A percentile compares a stretch with the other conserved stretches of the same genome.
phyloP scores from a whole-genome alignment of 176 grass and related monocot genomes.

The Eragrostis curvula region DNA sequence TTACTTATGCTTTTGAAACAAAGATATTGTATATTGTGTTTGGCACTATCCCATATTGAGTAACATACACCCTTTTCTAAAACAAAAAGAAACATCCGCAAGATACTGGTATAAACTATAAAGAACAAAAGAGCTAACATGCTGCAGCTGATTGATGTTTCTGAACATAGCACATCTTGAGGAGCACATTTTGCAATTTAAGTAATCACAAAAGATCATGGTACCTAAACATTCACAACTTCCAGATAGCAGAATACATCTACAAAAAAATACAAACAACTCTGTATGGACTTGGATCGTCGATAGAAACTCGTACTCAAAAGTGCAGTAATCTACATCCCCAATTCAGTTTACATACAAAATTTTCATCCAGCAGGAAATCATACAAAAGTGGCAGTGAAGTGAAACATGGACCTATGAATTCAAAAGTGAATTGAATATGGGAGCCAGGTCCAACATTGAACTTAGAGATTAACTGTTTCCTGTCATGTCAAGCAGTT shows the following conservation, averaged over 20 bases:
- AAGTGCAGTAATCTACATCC: background rate
- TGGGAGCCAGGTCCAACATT: background rate
- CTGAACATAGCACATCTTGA: background rate
- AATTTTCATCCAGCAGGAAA: background rate
- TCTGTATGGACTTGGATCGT: background rate
- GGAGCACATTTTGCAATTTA: background rate
- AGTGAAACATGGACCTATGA: background rate
- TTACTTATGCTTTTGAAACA: background rate
- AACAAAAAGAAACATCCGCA: background rate
- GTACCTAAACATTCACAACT: background rate
- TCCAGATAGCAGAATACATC: background rate
- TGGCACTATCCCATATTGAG: background rate
- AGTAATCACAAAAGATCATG: background rate
- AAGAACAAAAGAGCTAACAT: background rate
- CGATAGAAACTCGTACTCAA: background rate
- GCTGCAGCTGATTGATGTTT: background rate
- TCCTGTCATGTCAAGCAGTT: slow-evolving; percentile 92
- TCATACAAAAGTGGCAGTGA: background rate
- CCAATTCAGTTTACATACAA: slow-evolving; percentile 11
- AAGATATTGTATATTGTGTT: background rate
- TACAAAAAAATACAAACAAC: slow-evolving; percentile 24
- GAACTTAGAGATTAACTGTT: slow-evolving; percentile 52
- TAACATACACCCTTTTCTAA: background rate
- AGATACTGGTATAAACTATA: slow-evolving; percentile 7
- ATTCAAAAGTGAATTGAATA: slow-evolving; percentile 6